These are phyloP conservation scores for Vigna nakashimae DNA, from an alignment of 306 rosid species.

Conservation along the genomic window DNA sequence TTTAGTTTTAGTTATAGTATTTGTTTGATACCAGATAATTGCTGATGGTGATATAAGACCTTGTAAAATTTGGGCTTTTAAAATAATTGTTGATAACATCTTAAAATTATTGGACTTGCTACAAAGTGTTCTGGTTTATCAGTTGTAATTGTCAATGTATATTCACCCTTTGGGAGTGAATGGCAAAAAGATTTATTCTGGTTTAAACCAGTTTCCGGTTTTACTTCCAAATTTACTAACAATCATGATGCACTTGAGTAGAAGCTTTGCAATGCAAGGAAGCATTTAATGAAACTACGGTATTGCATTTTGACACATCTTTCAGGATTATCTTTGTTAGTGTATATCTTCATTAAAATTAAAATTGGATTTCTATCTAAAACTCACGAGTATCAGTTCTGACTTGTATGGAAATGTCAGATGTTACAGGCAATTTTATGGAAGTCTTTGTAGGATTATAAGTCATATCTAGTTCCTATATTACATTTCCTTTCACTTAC, in stretches of 20 bases:
- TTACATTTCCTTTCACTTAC: slow-evolving; percentile 10
- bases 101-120: not conserved
- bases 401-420: not conserved
- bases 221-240: not conserved
- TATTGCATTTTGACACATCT: not conserved
- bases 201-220: slow-evolving; percentile 14
- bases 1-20: not conserved
- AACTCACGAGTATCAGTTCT: not conserved
- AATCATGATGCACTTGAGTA: not conserved
- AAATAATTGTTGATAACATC: slow-evolving; percentile 5
- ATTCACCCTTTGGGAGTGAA: slow-evolving; percentile 3
- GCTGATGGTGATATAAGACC: not conserved
- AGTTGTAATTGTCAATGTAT: not conserved
- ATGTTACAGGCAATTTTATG: slow-evolving; percentile 17
- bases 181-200: not conserved
- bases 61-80: not conserved
- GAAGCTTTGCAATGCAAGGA: not conserved
- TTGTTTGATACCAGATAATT: not conserved
- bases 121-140: not conserved
- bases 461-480: not conserved
- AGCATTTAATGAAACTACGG: slow-evolving; percentile 1
- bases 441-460: not conserved
- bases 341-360: slow-evolving; percentile 3
- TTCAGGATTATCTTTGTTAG: not conserved
- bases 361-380: not conserved